Base-by-base conservation (phyloP, 345 rosid genomes). In the Gossypium arboreum region DNA sequence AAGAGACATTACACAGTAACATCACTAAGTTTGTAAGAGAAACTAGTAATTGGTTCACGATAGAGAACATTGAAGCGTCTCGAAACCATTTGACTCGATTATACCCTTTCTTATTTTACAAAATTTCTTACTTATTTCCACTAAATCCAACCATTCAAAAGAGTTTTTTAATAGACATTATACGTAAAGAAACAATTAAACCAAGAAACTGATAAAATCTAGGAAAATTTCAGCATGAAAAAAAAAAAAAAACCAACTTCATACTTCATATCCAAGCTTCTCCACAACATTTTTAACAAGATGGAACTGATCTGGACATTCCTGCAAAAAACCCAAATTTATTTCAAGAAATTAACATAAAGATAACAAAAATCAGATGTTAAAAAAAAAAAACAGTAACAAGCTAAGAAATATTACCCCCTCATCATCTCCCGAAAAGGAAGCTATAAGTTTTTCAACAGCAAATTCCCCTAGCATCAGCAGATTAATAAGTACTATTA, bases 251-350 rank as follows among this genome's bases (percentile, higher is more conserved):
- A 75, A 15, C 3, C 13, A 43, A 56, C 63, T 67, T 20, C 86
- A 44, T 92, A 94, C 98, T 76, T 88, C 71, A 74, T 86, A 86
- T 68, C 94, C 97, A 81, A 91, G 86, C 67, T 76, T 80, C 65
- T 87, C 87, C 71, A 87, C 87, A 51, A 88, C 59, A 78, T 90
- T 78, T 77, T 77, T 83, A 82, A 86, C 79, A 43, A 94, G 85
- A 73, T 88, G 88, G 85, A 83, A 94, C 79, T 84, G 97, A 81
- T 92, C 97, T 1, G 97, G 90, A 68, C 80, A 84, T 77, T 75
- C 88, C 98, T 92, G 86, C 75, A 59, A 39, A 45, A 81, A 50
- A 76, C 7, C 2, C n/a, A 67, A 60, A 25, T 20, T 34, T 60
- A 34, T 13, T 16, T 29, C 17, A 64, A 56, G 44, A 48, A 58